Base-by-base conservation (phyloP, 176 grass and related monocot genomes). In the Cenchrus americanus region DNA sequence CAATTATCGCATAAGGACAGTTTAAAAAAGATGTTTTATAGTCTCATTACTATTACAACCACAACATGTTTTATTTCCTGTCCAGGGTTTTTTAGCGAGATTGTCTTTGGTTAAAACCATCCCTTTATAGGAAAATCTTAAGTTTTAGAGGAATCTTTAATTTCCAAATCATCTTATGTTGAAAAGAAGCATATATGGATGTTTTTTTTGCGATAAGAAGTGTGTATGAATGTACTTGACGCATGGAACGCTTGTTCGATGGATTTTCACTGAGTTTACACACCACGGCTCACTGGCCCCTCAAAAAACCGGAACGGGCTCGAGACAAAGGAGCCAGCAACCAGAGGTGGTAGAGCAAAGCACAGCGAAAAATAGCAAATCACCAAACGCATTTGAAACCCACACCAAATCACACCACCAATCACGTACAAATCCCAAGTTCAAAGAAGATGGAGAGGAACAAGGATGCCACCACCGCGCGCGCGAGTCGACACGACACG, bases 391-490 rank as follows among this genome's bases (percentile, higher is more conserved):
- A 19, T 53, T 19, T 47, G 34, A 41, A 71, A 83, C 66, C 34
- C 80, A 72, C 66, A 83, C 52, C 79, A 90, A 85, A 69, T 63
- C 82, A 77, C 67, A 73, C 47, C 57, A 89, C 32, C 69, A 80
- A 74, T 42, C 71, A 89, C 64, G n/a, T 80, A 69, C 65, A 69
- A 52, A 76, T 52, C 27, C 26, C 63, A 69, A 52, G 42, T 40
- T 64, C 11, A 18, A 73, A 13, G 17, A 54, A 6, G 7, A 32
- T 42, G 19, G 55, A 71, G 42, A 52, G n/a, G 24, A n/a, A 54
- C 47, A 37, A 18, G 14, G 19, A n/a, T 13, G 71, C 46, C 66
- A 24, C 81, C 12, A 61, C 53, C 1, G 5, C 26, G 34, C 34
- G 34, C 18, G n/a, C 10, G 4, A 37, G 34, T 37, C 34, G 34